Conservation (phyloP, 2,329 filamentous ascomycete species). For the Aureobasidium sp. region DNA sequence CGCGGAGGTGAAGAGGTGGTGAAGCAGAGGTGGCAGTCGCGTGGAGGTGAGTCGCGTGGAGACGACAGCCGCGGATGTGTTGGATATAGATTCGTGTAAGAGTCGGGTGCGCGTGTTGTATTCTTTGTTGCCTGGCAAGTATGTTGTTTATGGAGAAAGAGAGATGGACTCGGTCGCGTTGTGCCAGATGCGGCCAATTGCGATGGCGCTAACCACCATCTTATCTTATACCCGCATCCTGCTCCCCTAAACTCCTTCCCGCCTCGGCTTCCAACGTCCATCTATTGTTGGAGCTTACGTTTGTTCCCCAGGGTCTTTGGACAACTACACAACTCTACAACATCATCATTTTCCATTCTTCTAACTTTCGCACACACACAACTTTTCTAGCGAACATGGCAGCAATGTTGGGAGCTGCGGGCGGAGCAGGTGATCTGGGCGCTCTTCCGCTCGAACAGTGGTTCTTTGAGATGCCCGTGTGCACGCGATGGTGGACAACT, state of each 20-base stretch:
- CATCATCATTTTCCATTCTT: not conserved
- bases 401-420: constrained; percentile 34
- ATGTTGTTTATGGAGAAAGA: not conserved
- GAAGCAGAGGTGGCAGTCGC: not conserved
- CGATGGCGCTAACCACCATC: not conserved
- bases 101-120: no score
- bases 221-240: constrained; percentile 2
- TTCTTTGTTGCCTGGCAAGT: no score
- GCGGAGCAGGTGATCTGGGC: constrained; percentile 31
- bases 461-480: constrained; percentile 98
- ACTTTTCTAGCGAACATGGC: constrained; percentile 30
- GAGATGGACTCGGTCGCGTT: not conserved
- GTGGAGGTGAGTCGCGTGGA: not conserved
- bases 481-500: constrained; percentile 94
- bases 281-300: constrained; percentile 1
- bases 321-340: not conserved
- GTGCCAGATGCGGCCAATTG: not conserved
- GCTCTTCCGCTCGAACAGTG: constrained; percentile 84
- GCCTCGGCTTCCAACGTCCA: not conserved
- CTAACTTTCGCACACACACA: not conserved
- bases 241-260: not conserved
- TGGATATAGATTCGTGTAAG: not conserved
- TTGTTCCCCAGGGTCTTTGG: not conserved
- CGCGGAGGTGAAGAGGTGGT: not conserved
- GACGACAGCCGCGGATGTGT: not conserved